Evolutionary conservation across 1,139 yeast species (phyloP), one percentile per base, ranked within the genome.

Genomic region (Candida sp.): DNA sequence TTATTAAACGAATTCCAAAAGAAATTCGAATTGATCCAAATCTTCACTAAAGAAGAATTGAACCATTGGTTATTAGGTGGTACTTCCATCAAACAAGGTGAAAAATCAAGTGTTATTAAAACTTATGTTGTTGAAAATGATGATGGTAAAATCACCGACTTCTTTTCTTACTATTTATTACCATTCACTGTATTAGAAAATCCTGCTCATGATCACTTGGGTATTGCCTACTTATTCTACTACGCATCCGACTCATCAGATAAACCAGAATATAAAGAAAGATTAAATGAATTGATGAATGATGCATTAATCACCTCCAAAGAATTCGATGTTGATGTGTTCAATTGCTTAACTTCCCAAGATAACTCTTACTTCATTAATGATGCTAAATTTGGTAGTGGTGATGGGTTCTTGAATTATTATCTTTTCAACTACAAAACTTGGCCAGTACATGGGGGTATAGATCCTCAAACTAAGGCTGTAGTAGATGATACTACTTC

Each of bases 391-490:
- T 93, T 95, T 63, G 97, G 97, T 22, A 80, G 82, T 40, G 99
- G 99, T 37, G 98, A 93, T 62, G 99, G 99, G 1, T 79, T 79
- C 60, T 76, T 93, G 58, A 87, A 93, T 66, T 95, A 86, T 63
- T 93, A 93, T 61, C 70, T 95, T 56, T 95, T 93, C 76, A 93
- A 93, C 64, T 93, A 91, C 70, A 83, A 76, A 58, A 84, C 95
- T 5, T 82, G 81, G 68, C 91, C 90, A 3, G 78, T 93, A 42
- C 70, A 73, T 45, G 96, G 97, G 27, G 99, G 98, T 5, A 68
- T 89, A 36, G 82, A 81, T 49, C 58, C 63, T 2, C 68, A 73
- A 19, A 66, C 75, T 4, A 79, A 81, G 46, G 78, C 76, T 38
- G 72, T 78, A 40, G 78, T 72, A 44, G 67, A 66, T 33, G 77